Evolutionary conservation across 2,329 filamentous ascomycete species (phyloP).

Genomic region (Blastomyces emzantsi): DNA sequence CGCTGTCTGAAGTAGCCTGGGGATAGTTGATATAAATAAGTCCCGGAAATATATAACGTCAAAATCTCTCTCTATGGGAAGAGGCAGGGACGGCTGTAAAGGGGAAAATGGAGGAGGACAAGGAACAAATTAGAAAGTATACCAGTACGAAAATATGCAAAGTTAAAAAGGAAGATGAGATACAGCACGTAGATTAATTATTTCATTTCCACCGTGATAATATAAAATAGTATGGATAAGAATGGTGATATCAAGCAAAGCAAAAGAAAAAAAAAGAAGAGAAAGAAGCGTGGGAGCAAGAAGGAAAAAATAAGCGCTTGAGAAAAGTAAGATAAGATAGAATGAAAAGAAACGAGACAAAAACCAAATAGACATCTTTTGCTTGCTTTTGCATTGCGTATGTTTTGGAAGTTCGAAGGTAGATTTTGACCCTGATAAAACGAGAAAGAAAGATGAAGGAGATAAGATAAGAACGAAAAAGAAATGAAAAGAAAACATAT

Average conservation of each 20-base stretch:
- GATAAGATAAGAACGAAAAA: slow-evolving; percentile 18
- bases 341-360: slow-evolving; percentile 20
- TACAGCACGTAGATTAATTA: slow-evolving; percentile 18
- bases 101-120: neutral
- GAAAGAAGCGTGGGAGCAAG: slow-evolving; percentile 18
- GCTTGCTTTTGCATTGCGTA: slow-evolving; percentile 15
- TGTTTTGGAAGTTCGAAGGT: neutral
- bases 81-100: neutral
- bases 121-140: slow-evolving; percentile 5
- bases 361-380: slow-evolving; percentile 22
- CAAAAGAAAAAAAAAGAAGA: slow-evolving; percentile 17
- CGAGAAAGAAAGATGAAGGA: slow-evolving; percentile 23
- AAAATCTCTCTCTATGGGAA: neutral
- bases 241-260: neutral
- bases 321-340: slow-evolving; percentile 10
- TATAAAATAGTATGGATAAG: neutral
- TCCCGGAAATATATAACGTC: neutral
- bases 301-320: slow-evolving; percentile 23
- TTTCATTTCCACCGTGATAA: slow-evolving; percentile 7
- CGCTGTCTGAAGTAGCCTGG: neutral
- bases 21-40: neutral
- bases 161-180: slow-evolving; percentile 17
- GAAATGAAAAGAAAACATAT: slow-evolving; percentile 10
- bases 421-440: neutral
- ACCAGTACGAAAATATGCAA: neutral